phyloP scores from a whole-genome alignment of 805 yeast genomes.

The Hanseniaspora osmophila region DNA sequence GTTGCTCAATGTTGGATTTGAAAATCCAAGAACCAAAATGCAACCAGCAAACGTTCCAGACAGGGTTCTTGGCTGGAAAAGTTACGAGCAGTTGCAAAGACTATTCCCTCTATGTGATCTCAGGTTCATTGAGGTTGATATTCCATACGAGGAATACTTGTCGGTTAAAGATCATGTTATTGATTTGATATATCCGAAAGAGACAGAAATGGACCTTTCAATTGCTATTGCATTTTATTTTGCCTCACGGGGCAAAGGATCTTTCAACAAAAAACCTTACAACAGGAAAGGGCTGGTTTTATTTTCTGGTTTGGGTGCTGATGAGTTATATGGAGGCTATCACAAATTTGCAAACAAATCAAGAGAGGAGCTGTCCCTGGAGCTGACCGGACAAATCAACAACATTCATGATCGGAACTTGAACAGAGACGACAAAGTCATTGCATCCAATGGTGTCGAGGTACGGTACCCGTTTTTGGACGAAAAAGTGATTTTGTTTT shows the following conservation, averaged over 20 bases:
- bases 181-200: conserved; percentile 63
- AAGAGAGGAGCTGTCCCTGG: conserved; percentile 34
- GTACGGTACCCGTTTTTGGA: conserved; percentile 79
- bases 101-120: conserved; percentile 30
- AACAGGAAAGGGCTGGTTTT: conserved; percentile 50
- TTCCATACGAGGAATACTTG: conserved; percentile 54
- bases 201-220: conserved; percentile 89
- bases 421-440: conserved; percentile 85
- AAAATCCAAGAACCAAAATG: conserved; percentile 64
- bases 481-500: conserved; percentile 38
- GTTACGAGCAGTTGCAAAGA: conserved; percentile 38
- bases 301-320: conserved; percentile 92
- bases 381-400: conserved; percentile 55
- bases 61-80: conserved; percentile 52
- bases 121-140: conserved; percentile 52
- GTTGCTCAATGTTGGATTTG: conserved; percentile 83
- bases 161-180: conserved; percentile 36
- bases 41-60: conserved; percentile 69
- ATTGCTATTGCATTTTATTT: conserved; percentile 92
- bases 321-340: conserved; percentile 92
- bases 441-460: conserved; percentile 78
- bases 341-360: conserved; percentile 53
- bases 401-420: conserved; percentile 68
- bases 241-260: conserved; percentile 54
- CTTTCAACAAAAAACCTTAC: conserved; percentile 21